These are phyloP conservation scores for Halophytophthora batemanensis DNA, from an alignment of 352 stramenopile species.

Conservation along the genomic window DNA sequence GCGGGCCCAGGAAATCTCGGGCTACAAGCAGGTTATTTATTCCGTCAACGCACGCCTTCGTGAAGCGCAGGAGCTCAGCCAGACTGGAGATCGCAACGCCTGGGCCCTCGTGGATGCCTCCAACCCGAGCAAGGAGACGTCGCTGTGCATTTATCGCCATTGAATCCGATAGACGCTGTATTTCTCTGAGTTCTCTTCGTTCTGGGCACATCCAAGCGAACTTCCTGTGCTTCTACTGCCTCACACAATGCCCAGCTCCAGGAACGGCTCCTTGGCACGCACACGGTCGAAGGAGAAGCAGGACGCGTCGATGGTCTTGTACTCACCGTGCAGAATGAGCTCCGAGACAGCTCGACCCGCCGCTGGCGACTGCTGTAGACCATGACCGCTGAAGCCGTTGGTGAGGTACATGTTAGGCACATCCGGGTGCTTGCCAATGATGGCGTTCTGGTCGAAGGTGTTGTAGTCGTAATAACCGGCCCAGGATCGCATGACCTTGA, in stretches of 20 bases:
- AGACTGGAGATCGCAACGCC: constrained; percentile 24
- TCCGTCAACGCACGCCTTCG: constrained; percentile 59
- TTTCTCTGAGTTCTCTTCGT: constrained; percentile 8
- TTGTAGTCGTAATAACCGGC: constrained; percentile 88
- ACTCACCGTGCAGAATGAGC: constrained; percentile 65
- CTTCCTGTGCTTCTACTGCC: constrained; percentile 1
- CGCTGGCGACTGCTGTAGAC: constrained; percentile 76
- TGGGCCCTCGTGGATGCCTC: constrained; percentile 23
- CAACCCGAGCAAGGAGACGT: constrained; percentile 35
- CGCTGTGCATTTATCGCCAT: constrained; percentile 67
- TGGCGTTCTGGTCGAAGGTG: constrained; percentile 86
- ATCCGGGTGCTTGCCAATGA: constrained; percentile 76
- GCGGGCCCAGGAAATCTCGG: constrained; percentile 43
- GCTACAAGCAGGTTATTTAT: constrained; percentile 67
- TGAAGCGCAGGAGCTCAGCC: constrained; percentile 37
- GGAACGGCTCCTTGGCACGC: constrained; percentile 62
- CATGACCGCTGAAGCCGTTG: constrained; percentile 85
- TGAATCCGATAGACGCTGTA: constrained; percentile 27
- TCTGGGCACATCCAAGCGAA: not conserved
- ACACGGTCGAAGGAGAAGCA: constrained; percentile 73
- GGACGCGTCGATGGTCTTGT: constrained; percentile 71
- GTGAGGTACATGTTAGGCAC: constrained; percentile 80
- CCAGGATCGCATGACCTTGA: constrained; percentile 79
- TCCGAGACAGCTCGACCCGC: constrained; percentile 74
- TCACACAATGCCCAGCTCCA: constrained; percentile 79